Evolutionary conservation across 495 filamentous ascomycete species (phyloP), one percentile per base, ranked within the genome.

Genomic region (Penicillium pancosmium): DNA sequence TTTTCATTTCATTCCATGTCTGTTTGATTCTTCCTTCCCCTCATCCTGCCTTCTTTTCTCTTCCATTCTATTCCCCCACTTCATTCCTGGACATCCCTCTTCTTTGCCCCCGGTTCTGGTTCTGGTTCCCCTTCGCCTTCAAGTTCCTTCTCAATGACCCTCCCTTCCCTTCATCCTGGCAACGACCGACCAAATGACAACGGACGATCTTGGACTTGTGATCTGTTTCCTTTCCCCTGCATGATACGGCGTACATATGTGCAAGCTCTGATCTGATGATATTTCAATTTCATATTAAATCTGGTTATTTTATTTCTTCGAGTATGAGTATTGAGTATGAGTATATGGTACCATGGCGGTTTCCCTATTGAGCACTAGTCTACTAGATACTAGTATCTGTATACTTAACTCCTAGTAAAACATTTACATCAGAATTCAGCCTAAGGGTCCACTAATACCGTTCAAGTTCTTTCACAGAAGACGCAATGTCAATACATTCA

Each of bases 241-340:
- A 70, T 70, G 58, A 65, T 50, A 53, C 47, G 67, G 65, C 65
- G 65, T 70, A 70, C 57, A 68, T 62, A 65, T 23, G 41, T 65
- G 57, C 59, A 61, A 65, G 54, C 57, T 19, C 52, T 63, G 56
- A 60, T 23, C 23, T 63, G 60, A 56, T 23, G 23, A 23, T 56
- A 55, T n/a, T 57, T 50, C 55, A 49, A 54, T 52, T 50, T 54
- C 36, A 56, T 52, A 27, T 41, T 21, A 31, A 31, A 31, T 31
- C 27, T 31, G 27, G 6, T 31, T 31, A 6, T 31, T 31, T 31
- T 23, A 23, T 23, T 23, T 23, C 23, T 23, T 23, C 23, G 3
- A 23, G 23, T 23, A 23, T 23, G 23, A 23, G 23, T 23, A 23
- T 23, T 23, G 23, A 23, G 23, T 23, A 23, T 23, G 23, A 23